Conservation (phyloP, 2,329 filamentous ascomycete genomes). For the Arthrobotrys sphaeroides region DNA sequence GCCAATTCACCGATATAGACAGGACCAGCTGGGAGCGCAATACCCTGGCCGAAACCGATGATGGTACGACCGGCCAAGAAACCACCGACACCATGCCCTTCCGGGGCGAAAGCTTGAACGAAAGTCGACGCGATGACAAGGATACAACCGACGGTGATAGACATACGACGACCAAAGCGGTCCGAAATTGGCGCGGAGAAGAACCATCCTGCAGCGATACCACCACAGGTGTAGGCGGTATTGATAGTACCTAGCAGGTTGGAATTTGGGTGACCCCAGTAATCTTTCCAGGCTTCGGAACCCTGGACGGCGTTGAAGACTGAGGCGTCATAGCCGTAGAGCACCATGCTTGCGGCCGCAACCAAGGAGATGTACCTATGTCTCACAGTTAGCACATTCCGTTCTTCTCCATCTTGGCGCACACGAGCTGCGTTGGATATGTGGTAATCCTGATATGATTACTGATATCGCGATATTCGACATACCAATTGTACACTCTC, state of each 20-base stretch:
- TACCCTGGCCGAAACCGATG: constrained; percentile 75
- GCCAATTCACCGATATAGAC: constrained; percentile 77
- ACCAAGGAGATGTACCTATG: constrained; percentile 74
- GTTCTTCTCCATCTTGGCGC: neutral
- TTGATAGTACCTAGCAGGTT: constrained; percentile 70
- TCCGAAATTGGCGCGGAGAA: constrained; percentile 70
- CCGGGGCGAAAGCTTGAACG: constrained; percentile 73
- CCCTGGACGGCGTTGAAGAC: constrained; percentile 78
- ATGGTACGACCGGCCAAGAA: constrained; percentile 76
- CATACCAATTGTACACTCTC: constrained; percentile 65
- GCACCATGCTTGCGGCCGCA: constrained; percentile 77
- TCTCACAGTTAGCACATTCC: constrained; percentile 4
- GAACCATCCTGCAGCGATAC: constrained; percentile 76
- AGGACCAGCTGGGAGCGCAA: constrained; percentile 73
- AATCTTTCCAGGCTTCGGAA: constrained; percentile 71
- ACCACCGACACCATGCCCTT: constrained; percentile 68
- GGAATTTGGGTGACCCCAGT: constrained; percentile 60
- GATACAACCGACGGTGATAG: constrained; percentile 72
- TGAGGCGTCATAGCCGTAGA: constrained; percentile 78
- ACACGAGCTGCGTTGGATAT: constrained; percentile 10
- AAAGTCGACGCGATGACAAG: constrained; percentile 75
- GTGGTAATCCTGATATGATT: constrained; percentile 1
- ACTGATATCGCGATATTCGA: neutral
- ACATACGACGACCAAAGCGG: constrained; percentile 47
- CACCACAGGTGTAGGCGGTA: constrained; percentile 76